Percentiles rank a stretch among this genome's conserved stretches.
Evolutionary conservation across 768 basidiomycete species (phyloP).

Genomic region (Leucogyrophana mollusca): DNA sequence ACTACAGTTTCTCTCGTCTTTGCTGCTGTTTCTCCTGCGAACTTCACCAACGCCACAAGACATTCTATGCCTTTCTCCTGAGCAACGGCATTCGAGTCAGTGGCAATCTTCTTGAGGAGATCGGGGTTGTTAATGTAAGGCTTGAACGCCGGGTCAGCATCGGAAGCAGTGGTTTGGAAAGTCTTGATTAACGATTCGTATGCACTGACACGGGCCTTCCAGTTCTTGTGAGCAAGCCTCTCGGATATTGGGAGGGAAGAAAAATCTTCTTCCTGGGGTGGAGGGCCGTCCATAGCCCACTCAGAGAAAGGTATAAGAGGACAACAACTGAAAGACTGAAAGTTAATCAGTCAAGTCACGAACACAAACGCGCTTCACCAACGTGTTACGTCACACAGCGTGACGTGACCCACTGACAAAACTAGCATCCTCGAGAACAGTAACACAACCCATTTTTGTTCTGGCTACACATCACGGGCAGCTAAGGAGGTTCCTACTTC

Average conservation of each 20-base stretch:
- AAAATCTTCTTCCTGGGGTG: conserved; percentile 94
- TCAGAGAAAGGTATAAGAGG: neutral
- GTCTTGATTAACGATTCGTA: conserved; percentile 86
- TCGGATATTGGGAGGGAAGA: conserved; percentile 74
- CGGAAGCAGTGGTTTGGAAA: conserved; percentile 87
- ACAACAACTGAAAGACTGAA: too few relatives aligned
- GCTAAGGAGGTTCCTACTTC: conserved; percentile 59
- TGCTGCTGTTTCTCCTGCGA: conserved; percentile 85
- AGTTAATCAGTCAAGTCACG: conserved; percentile 3
- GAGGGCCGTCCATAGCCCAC: conserved; percentile 79
- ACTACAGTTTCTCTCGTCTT: conserved; percentile 79
- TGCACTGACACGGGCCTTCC: conserved; percentile 95
- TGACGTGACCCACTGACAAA: conserved; percentile 10
- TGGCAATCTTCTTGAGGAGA: conserved; percentile 81
- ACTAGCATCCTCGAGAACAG: neutral
- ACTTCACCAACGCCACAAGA: conserved; percentile 81
- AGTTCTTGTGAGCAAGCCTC: conserved; percentile 91
- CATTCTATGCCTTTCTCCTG: conserved; percentile 98
- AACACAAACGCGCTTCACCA: neutral
- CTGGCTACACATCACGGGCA: conserved; percentile 18
- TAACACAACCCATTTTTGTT: too few relatives aligned
- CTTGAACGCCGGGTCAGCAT: conserved; percentile 91
- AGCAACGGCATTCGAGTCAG: conserved; percentile 93
- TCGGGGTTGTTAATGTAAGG: conserved; percentile 80
- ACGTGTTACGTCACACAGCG: neutral